Base-by-base conservation (phyloP, 2,329 filamentous ascomycete genomes). In the Aureobasidium vineae region DNA sequence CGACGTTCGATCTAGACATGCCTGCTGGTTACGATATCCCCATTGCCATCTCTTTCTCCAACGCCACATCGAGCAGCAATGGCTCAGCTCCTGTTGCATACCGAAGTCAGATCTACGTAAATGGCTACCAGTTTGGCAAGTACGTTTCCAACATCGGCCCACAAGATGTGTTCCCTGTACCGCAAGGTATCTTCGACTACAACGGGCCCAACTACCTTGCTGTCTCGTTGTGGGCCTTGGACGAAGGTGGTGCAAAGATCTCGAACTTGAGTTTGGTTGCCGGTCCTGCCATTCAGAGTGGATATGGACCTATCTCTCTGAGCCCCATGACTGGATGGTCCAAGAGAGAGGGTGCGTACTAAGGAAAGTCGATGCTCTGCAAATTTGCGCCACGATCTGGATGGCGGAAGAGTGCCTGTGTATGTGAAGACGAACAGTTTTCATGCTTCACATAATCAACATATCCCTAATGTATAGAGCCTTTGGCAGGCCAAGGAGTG, bases 141-240 rank as follows among this genome's bases (percentile, higher is more conserved):
- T 88, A 84, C 68, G 78, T 85, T n/a, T 87, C 86, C 72, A 88
- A 92, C 69, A 81, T 92, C n/a, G 90, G 90, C 0, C 90, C 90
- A 1, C 90, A 94, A 77, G 86, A 82, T 0, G 80, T 76, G 1
- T 93, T 88, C 73, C 89, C 89, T 1, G 89, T 93, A 0, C 90
- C 90, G 0, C 85, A 91, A 77, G 89, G 89, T 26, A 84, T 93
- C 26, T 78, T 91, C 60, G 84, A 93, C 73, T 90, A 92, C 74
- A 80, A 81, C 5, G 90, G 90, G 0, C 82, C 80, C 38, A 94
- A 94, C 71, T 90, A 85, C 75, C 72, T 93, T 6, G 88, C 84
- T 0, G 71, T 94, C 5, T 86, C 83, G 28, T 73, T 94, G 19
- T 93, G 90, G 90, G 85, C 86, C 0, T 78, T 88, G 64, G 84